Evolutionary conservation across 2,329 filamentous ascomycete genomes (phyloP).

Genomic region (Fusarium longipes): DNA sequence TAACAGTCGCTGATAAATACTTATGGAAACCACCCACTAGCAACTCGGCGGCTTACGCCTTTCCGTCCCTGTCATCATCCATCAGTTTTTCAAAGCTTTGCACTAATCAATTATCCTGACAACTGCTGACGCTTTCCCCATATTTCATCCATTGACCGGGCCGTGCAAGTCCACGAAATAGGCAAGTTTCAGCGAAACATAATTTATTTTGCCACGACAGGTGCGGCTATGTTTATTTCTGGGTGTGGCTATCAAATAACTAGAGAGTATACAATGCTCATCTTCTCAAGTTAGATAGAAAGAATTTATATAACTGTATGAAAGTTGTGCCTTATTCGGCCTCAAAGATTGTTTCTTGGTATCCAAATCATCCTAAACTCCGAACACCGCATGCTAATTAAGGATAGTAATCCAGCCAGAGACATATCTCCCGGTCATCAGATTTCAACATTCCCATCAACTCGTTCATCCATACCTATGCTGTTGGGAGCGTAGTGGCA

Average conservation of each 20-base stretch:
- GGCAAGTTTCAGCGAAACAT: conserved; percentile 12
- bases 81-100: neutral
- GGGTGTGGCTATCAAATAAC: neutral
- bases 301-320: conserved; percentile 3
- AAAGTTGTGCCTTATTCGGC: conserved; percentile 18
- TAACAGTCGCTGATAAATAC: neutral
- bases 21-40: neutral
- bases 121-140: neutral
- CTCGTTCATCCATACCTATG: conserved; percentile 31
- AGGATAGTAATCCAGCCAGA: conserved; percentile 16
- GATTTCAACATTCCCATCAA: neutral
- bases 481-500: conserved; percentile 60
- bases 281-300: neutral
- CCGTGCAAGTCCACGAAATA: conserved; percentile 7
- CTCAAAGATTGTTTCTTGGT: conserved; percentile 26
- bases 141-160: conserved; percentile 6
- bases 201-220: neutral
- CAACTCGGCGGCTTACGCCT: neutral
- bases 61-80: neutral
- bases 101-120: neutral
- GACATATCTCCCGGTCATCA: neutral
- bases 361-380: conserved; percentile 32
- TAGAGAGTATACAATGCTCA: neutral
- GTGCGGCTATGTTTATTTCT: neutral
- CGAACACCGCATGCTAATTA: conserved; percentile 36